A percentile compares a stretch with the other conserved stretches of the same genome.
These are phyloP conservation scores for Quercus lobata DNA, from an alignment of 331 rosid species.

Conservation along the genomic window DNA sequence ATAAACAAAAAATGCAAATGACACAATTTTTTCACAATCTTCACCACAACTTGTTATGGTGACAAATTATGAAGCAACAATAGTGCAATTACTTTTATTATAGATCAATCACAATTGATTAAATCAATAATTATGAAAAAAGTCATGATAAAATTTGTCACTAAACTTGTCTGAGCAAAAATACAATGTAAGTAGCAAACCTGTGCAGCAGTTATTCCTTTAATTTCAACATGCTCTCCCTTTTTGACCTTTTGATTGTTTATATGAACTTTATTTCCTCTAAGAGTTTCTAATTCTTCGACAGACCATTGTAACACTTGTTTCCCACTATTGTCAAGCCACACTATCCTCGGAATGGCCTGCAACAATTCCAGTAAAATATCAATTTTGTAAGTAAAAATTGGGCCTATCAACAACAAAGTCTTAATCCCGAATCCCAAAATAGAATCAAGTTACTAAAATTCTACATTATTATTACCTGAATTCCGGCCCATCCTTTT, in stretches of 20 bases:
- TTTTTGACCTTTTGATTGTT: not conserved
- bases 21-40: too few relatives aligned
- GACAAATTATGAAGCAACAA: too few relatives aligned
- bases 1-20: too few relatives aligned
- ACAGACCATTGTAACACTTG: constrained; percentile 54
- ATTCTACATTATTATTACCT: constrained; percentile 31
- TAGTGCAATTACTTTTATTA: too few relatives aligned
- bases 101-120: too few relatives aligned
- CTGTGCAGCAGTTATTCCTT: constrained; percentile 44
- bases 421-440: too few relatives aligned
- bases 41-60: too few relatives aligned
- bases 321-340: constrained; percentile 51
- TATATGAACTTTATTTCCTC: constrained; percentile 14
- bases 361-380: not conserved
- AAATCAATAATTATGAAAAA: too few relatives aligned
- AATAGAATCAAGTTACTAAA: too few relatives aligned
- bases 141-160: too few relatives aligned
- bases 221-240: constrained; percentile 27
- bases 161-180: too few relatives aligned
- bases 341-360: constrained; percentile 79
- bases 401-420: too few relatives aligned
- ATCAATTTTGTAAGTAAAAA: not conserved
- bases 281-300: constrained; percentile 28
- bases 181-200: not conserved
- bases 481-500: constrained; percentile 96